Percentiles rank a stretch among this genome's conserved stretches.
These are phyloP conservation scores for Alloteropsis angusta DNA, from an alignment of 202 grass and related monocot species.

Conservation along the genomic window DNA sequence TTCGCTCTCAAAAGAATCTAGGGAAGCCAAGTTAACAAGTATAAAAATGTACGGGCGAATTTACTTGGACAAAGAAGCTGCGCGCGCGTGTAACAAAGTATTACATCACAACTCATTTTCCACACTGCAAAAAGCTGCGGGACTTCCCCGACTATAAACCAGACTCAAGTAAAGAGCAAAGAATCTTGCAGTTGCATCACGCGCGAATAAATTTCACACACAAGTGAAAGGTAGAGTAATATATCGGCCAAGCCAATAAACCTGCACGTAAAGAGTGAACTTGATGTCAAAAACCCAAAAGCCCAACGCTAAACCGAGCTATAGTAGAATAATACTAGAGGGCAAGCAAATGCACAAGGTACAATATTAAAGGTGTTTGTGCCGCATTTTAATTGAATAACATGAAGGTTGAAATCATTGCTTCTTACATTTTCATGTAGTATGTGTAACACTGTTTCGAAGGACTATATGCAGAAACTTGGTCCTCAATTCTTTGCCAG, in stretches of 20 bases:
- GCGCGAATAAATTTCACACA: neutral
- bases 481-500: neutral
- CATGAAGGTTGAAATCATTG: neutral
- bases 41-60: neutral
- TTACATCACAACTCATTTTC: neutral
- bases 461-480: neutral
- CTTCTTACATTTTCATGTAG: neutral
- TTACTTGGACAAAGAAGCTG: neutral
- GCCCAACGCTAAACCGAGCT: neutral
- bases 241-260: neutral
- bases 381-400: neutral
- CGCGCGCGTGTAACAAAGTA: neutral
- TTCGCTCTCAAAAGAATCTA: neutral
- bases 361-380: neutral
- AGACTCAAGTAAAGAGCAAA: neutral
- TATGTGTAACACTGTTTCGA: neutral
- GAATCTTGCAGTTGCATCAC: neutral
- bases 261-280: neutral
- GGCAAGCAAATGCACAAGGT: neutral
- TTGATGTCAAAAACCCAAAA: neutral
- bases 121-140: neutral
- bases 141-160: neutral
- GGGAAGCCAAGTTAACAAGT: neutral
- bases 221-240: neutral
- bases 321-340: neutral